Conservation (phyloP, 192 early-diverging fungal genomes). For the Linnemannia elongata region DNA sequence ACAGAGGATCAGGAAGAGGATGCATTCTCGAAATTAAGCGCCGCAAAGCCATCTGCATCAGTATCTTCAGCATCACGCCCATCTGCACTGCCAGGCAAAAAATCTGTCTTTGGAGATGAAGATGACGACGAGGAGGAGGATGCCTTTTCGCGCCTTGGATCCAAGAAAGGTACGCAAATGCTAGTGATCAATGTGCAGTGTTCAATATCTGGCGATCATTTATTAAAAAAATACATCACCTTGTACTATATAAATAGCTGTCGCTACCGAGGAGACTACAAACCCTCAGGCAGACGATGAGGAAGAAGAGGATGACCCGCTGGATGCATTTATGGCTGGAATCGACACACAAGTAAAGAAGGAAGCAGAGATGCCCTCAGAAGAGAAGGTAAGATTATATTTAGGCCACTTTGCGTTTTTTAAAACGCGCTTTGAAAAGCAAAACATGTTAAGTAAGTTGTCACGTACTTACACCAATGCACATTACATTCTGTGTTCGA, state of each 20-base stretch:
- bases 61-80: constrained; percentile 9
- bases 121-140: constrained; percentile 59
- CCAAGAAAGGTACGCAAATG: constrained; percentile 37
- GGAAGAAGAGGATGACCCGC: constrained; percentile 76
- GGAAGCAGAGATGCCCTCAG: constrained; percentile 61
- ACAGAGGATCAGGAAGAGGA: constrained; percentile 50
- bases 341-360: constrained; percentile 69
- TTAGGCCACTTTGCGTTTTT: background rate
- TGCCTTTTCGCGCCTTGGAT: constrained; percentile 16
- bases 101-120: constrained; percentile 43
- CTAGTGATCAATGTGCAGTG: too few relatives aligned
- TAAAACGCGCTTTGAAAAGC: background rate
- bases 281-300: constrained; percentile 54
- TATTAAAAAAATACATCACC: background rate
- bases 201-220: background rate
- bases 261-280: constrained; percentile 39
- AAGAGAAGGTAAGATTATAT: constrained; percentile 57
- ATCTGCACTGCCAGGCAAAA: constrained; percentile 32
- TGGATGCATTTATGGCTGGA: constrained; percentile 89
- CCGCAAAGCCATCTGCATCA: constrained; percentile 3
- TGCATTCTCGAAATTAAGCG: background rate
- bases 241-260: background rate
- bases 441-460: too few relatives aligned
- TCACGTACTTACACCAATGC: background rate
- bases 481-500: background rate